phyloP scores from a whole-genome alignment of 352 stramenopile species.

The Phytopythium boreale region DNA sequence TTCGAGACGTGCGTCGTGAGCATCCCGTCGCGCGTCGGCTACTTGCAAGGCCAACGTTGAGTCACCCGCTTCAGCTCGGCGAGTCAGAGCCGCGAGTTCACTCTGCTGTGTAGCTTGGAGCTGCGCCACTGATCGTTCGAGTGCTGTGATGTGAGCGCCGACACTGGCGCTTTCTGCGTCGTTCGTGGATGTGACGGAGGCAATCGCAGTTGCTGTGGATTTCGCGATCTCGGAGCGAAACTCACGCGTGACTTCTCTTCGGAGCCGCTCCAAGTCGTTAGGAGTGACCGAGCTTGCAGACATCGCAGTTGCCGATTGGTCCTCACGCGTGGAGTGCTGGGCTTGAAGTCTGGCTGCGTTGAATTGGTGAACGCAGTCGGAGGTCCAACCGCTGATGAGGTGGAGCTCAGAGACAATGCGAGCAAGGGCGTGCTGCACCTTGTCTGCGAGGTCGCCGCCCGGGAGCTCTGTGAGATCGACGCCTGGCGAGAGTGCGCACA shows the following conservation, averaged over 20 bases:
- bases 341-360: neutral
- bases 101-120: neutral
- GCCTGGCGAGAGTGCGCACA: neutral
- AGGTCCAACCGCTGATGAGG: slow-evolving; percentile 4
- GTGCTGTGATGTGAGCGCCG: neutral
- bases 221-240: neutral
- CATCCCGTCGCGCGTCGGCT: neutral
- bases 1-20: neutral
- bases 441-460: slow-evolving; percentile 2
- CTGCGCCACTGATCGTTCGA: neutral
- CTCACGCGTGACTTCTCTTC: neutral
- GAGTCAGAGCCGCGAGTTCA: neutral
- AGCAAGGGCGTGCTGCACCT: slow-evolving; percentile 6
- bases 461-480: slow-evolving; percentile 3
- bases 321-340: neutral
- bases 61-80: neutral
- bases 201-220: neutral
- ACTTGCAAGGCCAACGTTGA: slow-evolving; percentile 1
- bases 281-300: neutral
- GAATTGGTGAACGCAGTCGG: neutral
- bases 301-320: neutral
- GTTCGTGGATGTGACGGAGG: neutral
- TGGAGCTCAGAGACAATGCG: slow-evolving; percentile 4
- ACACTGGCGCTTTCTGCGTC: neutral
- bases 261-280: neutral